phyloP scores from a whole-genome alignment of 2,329 filamentous ascomycete species.

The Ceratocystis eucalypticola region DNA sequence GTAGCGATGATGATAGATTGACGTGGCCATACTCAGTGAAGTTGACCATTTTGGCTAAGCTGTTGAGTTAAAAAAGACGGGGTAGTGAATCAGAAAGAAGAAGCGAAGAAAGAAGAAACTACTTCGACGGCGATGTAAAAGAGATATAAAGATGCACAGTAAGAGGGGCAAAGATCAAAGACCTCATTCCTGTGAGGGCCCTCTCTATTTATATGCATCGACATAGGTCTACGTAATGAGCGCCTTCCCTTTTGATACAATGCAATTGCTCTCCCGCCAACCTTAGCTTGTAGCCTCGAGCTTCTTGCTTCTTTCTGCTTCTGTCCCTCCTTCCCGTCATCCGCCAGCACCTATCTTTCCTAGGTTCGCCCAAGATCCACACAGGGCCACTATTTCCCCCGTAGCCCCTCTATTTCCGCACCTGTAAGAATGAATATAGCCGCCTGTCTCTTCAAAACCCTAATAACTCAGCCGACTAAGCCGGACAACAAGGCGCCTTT shows the following conservation, averaged over 20 bases:
- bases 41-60: conserved; percentile 5
- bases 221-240: not conserved
- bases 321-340: not conserved
- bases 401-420: not conserved
- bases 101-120: not conserved
- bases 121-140: not conserved
- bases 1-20: not conserved
- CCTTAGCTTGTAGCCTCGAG: not conserved
- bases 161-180: not conserved
- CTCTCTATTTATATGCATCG: not conserved
- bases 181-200: not conserved
- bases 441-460: not conserved
- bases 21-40: conserved; percentile 8
- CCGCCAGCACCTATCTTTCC: not conserved
- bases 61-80: not conserved
- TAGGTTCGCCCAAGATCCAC: not conserved
- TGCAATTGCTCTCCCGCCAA: not conserved
- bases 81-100: not conserved
- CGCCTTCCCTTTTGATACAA: not conserved
- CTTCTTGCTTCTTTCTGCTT: not conserved
- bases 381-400: not conserved
- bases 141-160: not conserved
- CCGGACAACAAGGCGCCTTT: too few relatives aligned
- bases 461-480: not conserved
- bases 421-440: not conserved